phyloP scores from a whole-genome alignment of 2,329 filamentous ascomycete genomes.

The Zopfia rhizophila region DNA sequence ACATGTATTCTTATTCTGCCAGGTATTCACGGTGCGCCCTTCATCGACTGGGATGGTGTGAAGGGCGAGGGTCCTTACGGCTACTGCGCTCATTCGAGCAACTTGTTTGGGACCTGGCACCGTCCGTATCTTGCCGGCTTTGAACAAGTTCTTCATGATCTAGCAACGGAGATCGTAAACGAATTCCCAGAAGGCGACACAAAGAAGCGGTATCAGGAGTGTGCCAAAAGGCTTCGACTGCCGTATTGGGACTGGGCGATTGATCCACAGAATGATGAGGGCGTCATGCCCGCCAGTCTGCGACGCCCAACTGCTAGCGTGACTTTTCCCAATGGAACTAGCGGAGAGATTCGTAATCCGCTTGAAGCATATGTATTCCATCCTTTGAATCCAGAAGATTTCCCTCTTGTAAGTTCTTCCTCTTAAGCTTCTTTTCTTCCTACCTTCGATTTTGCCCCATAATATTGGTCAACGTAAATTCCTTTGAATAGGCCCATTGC shows the following conservation, averaged over 20 bases:
- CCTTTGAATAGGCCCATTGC: too few species aligned
- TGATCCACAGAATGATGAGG: constrained; percentile 33
- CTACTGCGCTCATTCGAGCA: constrained; percentile 44
- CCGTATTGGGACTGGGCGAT: constrained; percentile 50
- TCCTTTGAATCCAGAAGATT: constrained; percentile 40
- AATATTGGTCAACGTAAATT: constrained; percentile 34
- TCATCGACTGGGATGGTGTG: constrained; percentile 39
- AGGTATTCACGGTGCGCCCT: constrained; percentile 48
- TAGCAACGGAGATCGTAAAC: constrained; percentile 41
- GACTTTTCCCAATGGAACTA: constrained; percentile 41
- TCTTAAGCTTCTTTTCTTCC: background rate
- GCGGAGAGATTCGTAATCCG: constrained; percentile 36
- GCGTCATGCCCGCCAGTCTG: constrained; percentile 37
- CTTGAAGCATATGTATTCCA: constrained; percentile 43
- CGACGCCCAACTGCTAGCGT: constrained; percentile 29
- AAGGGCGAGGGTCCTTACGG: constrained; percentile 35
- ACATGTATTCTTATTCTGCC: constrained; percentile 2
- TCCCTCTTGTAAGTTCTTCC: constrained; percentile 32
- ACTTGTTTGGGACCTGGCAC: constrained; percentile 45
- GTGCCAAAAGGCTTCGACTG: constrained; percentile 39
- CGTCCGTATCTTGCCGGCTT: constrained; percentile 46
- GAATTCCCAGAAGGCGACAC: constrained; percentile 36
- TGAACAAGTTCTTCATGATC: constrained; percentile 44
- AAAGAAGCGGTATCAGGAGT: constrained; percentile 32
- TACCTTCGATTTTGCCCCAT: too few species aligned